Base-by-base conservation (phyloP, 306 rosid species). In the Dalbergia cochinchinensis region DNA sequence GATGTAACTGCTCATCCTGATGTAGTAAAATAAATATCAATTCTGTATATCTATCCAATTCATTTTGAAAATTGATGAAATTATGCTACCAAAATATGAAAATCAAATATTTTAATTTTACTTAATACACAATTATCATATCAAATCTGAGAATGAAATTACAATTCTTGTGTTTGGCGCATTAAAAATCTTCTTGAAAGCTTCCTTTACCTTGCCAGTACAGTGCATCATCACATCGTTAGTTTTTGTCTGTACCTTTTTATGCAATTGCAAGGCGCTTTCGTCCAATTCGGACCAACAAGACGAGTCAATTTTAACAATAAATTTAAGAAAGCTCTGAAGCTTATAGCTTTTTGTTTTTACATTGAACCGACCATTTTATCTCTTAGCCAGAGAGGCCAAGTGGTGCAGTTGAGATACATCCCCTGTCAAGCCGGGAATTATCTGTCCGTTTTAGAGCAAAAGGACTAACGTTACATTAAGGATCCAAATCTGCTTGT, bases 311-410 rank as follows among this genome's bases (percentile, higher is more conserved):
- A 72, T 22, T 73, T 72, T 73, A 80, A 22, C 12, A 50, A 41
- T 63, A 34, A 78, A 61, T 16, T 65, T 60, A 66, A 76, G 83
- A 67, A 80, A 83, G 3, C 31, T 26, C 33, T 16, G 50, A 78
- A 73, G 47, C 42, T 80, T n/a, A 22, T 70, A 34, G 35, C 68
- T 35, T 76, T 81, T 58, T 73, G 65, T 37, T 63, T 58, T 64
- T 73, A 44, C 69, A 80, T 65, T 20, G 83, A 87, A 84, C 92
- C 90, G 92, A 89, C 92, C 78, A 86, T 84, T 86, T 86, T 76
- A 84, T 86, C 87, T 19, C 61, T 72, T 80, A 71, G 16, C 59
- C 4, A 4, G 10, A 26, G 45, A 26, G 15, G 70, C 72, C 63
- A 69, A 11, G 9, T 82, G 74, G 71, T 42, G 8, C 1, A 69